Evolutionary conservation across 2,329 filamentous ascomycete species (phyloP).

Genomic region (Colletotrichum godetiae): DNA sequence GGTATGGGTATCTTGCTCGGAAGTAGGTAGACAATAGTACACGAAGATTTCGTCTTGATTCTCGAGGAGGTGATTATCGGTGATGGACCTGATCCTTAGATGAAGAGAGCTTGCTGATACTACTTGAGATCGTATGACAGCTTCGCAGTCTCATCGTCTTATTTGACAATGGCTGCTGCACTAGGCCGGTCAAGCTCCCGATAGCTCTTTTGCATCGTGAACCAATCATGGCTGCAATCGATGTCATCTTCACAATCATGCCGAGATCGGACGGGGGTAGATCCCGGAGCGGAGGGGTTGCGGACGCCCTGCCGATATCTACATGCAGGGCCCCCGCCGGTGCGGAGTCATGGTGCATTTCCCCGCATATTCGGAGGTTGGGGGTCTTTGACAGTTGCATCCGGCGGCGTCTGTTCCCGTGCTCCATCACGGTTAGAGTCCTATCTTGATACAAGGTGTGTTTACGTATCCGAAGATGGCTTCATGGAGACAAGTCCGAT

Average conservation of each 20-base stretch:
- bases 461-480: not conserved
- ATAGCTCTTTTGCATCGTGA: not conserved
- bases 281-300: conserved; percentile 7
- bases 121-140: not conserved
- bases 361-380: conserved; percentile 11
- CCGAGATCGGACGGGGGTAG: conserved; percentile 27
- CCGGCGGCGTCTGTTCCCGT: conserved; percentile 1
- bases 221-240: conserved; percentile 4
- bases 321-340: not conserved
- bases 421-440: not conserved
- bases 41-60: not conserved
- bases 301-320: conserved; percentile 25
- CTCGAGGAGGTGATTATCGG: not conserved
- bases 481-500: not conserved
- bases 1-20: not conserved
- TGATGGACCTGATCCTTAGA: not conserved
- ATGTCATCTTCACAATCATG: conserved; percentile 19
- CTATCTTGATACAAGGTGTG: not conserved
- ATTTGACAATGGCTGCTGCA: conserved; percentile 1
- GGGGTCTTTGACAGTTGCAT: not conserved
- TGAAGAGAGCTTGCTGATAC: not conserved
- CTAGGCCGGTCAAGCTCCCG: conserved; percentile 21
- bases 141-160: not conserved
- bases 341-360: not conserved
- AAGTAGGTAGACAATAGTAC: not conserved